A percentile compares a stretch with the other conserved stretches of the same genome.
Evolutionary conservation across 768 basidiomycete genomes (phyloP).

Genomic region (Gelatoporia subvermispora): DNA sequence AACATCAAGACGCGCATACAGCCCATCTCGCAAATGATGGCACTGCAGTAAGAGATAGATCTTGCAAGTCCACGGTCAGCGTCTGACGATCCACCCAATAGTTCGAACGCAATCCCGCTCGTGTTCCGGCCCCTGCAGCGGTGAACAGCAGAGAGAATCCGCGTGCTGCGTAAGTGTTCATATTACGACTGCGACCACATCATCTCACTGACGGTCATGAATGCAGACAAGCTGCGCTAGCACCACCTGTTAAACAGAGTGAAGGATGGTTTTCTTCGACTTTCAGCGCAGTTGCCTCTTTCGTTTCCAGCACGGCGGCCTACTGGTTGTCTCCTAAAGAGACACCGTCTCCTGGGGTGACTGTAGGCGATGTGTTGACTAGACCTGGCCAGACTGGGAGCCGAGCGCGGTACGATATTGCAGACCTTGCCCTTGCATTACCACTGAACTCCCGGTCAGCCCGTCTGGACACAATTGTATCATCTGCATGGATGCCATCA

Average conservation of each 20-base stretch:
- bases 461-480: slow-evolving; percentile 8
- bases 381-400: neutral
- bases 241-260: too few relatives aligned
- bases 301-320: neutral
- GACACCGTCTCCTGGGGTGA: neutral
- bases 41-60: neutral
- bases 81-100: neutral
- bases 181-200: too few relatives aligned
- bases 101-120: neutral
- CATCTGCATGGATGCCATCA: slow-evolving; percentile 15
- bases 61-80: neutral
- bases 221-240: too few relatives aligned
- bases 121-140: neutral
- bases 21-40: neutral
- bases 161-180: too few relatives aligned
- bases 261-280: too few relatives aligned
- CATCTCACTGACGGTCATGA: too few relatives aligned
- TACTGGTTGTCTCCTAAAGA: neutral
- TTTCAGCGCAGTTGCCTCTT: neutral
- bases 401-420: neutral
- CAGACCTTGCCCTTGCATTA: neutral
- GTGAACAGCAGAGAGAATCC: too few relatives aligned
- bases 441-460: neutral
- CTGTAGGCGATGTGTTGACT: neutral
- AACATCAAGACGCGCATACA: neutral